Evolutionary conservation across 2,329 filamentous ascomycete genomes (phyloP).

Genomic region (Penicillium sp.): DNA sequence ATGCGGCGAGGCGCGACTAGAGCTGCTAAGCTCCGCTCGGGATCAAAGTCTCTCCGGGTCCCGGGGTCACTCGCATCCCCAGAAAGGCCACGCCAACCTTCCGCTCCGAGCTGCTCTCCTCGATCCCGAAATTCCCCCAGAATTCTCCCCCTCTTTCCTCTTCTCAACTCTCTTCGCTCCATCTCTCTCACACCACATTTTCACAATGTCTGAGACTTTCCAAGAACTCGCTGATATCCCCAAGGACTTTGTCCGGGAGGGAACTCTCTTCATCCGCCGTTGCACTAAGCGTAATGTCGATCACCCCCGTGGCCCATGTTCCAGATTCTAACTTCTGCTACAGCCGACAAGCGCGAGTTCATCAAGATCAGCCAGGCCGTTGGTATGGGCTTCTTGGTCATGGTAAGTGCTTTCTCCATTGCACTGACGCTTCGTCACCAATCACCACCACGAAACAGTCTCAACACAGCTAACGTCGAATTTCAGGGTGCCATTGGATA

Average conservation of each 20-base stretch:
- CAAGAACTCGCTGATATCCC: conserved; percentile 57
- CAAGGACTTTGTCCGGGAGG: conserved; percentile 48
- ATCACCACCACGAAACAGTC: not conserved
- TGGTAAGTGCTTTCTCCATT: conserved; percentile 30
- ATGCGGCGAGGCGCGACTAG: not conserved
- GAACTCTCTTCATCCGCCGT: conserved; percentile 44
- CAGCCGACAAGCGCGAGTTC: conserved; percentile 55
- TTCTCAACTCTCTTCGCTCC: not conserved
- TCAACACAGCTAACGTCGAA: conserved; percentile 6
- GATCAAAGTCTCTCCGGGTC: not conserved
- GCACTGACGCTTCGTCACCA: not conserved
- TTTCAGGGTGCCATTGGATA: conserved; percentile 50
- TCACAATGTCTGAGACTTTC: conserved; percentile 50
- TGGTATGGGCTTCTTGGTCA: conserved; percentile 55
- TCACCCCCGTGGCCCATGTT: not conserved
- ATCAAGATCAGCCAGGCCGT: conserved; percentile 57
- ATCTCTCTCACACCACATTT: not conserved
- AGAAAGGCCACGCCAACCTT: conserved; percentile 8
- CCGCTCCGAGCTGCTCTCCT: conserved; percentile 5
- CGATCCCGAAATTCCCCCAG: not conserved
- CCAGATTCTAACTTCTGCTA: conserved; percentile 16
- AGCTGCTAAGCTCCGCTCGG: conserved; percentile 6
- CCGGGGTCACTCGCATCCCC: not conserved
- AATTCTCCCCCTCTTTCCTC: conserved; percentile 2
- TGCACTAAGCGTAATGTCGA: conserved; percentile 44